Conservation (phyloP, 2,329 filamentous ascomycete species). For the Cordyceps fumosorosea region DNA sequence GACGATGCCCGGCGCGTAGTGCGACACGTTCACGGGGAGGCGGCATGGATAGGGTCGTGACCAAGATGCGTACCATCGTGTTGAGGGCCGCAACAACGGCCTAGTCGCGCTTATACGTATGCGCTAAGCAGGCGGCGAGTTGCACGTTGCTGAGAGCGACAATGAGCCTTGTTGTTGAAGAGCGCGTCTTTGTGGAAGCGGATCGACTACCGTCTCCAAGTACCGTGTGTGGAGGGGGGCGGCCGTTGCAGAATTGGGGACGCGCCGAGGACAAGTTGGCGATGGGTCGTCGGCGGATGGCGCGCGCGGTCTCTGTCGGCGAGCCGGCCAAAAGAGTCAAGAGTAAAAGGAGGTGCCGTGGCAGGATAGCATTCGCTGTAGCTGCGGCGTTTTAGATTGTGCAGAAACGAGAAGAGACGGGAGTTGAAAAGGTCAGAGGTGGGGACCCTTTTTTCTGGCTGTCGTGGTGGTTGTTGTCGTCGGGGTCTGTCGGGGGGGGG, state of each 20-base stretch:
- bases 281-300: background rate
- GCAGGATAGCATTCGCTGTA: background rate
- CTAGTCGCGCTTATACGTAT: slow-evolving; percentile 5
- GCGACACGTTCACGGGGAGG: background rate
- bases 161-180: background rate
- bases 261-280: background rate
- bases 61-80: slow-evolving; percentile 1
- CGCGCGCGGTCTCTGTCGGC: background rate
- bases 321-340: background rate
- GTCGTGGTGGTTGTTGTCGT: background rate
- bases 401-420: background rate
- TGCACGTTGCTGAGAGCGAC: background rate
- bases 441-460: slow-evolving; percentile 8
- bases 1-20: background rate
- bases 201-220: background rate
- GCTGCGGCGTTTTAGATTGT: background rate
- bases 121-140: background rate
- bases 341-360: background rate
- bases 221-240: slow-evolving; percentile 2
- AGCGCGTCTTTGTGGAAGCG: background rate
- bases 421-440: slow-evolving; percentile 4
- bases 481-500: background rate
- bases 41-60: background rate
- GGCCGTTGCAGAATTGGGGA: background rate
- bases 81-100: background rate